phyloP scores from a whole-genome alignment of 2,329 filamentous ascomycete genomes.

The Chaetomium olivaceum region DNA sequence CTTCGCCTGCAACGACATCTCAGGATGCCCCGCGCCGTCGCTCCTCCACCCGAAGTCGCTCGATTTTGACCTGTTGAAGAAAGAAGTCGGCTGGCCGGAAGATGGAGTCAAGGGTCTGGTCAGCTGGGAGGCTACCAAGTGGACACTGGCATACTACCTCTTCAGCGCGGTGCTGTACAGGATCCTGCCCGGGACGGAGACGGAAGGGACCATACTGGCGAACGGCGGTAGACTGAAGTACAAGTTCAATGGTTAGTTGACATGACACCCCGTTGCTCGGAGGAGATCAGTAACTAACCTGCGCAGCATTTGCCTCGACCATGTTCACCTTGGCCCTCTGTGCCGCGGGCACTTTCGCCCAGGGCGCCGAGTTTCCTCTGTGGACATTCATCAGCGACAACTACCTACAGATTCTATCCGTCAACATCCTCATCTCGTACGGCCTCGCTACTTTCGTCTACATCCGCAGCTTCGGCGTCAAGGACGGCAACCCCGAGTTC shows the following conservation, averaged over 20 bases:
- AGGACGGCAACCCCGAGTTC: conserved; percentile 67
- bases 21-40: conserved; percentile 85
- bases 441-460: conserved; percentile 77
- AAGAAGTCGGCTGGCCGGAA: conserved; percentile 77
- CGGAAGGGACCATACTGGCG: conserved; percentile 68
- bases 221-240: conserved; percentile 77
- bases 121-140: conserved; percentile 68
- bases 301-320: conserved; percentile 71
- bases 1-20: conserved; percentile 89
- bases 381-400: conserved; percentile 95
- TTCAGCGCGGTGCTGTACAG: conserved; percentile 74
- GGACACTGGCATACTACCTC: conserved; percentile 74
- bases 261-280: neutral
- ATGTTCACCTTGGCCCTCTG: conserved; percentile 70
- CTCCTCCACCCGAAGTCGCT: conserved; percentile 72
- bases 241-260: conserved; percentile 73
- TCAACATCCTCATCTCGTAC: conserved; percentile 77
- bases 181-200: conserved; percentile 71
- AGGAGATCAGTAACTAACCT: conserved; percentile 8
- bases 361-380: conserved; percentile 79
- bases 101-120: conserved; percentile 69
- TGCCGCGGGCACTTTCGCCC: conserved; percentile 70
- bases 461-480: conserved; percentile 76
- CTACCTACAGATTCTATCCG: conserved; percentile 80
- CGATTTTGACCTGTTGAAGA: conserved; percentile 70